Evolutionary conservation across 768 basidiomycete species (phyloP), one percentile per base, ranked within the genome.

Genomic region (Phylloporus sp.): DNA sequence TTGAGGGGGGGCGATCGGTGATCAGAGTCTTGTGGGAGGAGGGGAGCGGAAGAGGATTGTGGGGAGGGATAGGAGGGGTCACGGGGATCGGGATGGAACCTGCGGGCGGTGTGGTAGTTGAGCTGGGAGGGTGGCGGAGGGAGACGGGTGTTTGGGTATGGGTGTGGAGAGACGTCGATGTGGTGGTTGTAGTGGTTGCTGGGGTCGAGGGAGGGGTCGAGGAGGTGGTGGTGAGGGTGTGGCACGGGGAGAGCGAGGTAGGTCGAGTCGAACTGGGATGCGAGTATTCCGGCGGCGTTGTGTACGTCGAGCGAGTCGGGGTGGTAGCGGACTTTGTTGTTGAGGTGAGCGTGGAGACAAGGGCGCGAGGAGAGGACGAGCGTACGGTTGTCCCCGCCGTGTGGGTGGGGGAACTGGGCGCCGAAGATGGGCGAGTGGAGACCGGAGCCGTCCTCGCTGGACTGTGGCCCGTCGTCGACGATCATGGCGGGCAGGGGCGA

Each of bases 321-420:
- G 24, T 74, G 75, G 72, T 75, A 85, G 71, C 82, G 85, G 80
- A 79, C 85, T 86, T 84, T 78, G 72, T 84, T 78, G 72, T 82
- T 75, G 68, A 60, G 58, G 60, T 67, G 69, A 72, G 63, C 53
- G 55, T 54, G 59, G 58, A 66, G 67, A 62, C 72, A 71, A 60
- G 72, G 69, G 57, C 71, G 69, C 69, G 80, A 76, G 69, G 65
- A 69, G 74, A 71, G 46, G 54, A 64, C 61, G 66, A 24, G 52
- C 58, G 46, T 54, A 73, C 64, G 45, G 39, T 23, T 42, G 72
- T 59, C 62, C 59, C 69, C 74, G 51, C 71, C 68, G 69, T 72
- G 70, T 46, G 69, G 64, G 52, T 72, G 64, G 64, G 72, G 69
- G 55, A 70, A 74, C 22, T 70, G 69, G 39, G 75, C 63, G 46